phyloP scores from a whole-genome alignment of 345 rosid species.

The Luvunga scandens region DNA sequence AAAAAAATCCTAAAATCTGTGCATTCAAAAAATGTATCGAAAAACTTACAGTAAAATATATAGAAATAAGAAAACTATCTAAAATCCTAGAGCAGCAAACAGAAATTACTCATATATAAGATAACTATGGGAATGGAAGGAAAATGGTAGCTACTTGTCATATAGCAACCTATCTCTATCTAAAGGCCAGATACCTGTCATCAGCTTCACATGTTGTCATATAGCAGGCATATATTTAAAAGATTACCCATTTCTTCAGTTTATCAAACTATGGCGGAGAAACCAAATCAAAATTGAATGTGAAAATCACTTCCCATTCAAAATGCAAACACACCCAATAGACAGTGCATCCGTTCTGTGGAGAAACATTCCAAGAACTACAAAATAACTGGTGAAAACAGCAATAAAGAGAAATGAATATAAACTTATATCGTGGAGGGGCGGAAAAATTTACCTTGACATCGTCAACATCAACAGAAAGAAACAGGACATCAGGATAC shows the following conservation, averaged over 20 bases:
- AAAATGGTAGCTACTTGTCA: background rate
- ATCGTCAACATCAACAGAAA: constrained; percentile 86
- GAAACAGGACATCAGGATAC: constrained; percentile 67
- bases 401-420: background rate
- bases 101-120: background rate
- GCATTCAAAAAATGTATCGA: background rate
- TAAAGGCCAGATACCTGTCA: background rate
- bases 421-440: too few relatives aligned
- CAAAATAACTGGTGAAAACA: background rate
- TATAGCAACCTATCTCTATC: background rate
- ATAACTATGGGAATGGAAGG: background rate
- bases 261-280: background rate
- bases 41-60: background rate
- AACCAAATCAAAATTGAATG: background rate
- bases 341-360: background rate
- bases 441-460: constrained; percentile 48
- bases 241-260: background rate
- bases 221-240: background rate
- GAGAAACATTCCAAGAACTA: background rate
- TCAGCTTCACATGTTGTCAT: background rate
- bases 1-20: background rate
- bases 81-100: background rate
- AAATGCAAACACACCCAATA: background rate
- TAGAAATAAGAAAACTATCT: background rate
- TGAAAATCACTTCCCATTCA: background rate